Conservation (phyloP, 257 asterid genomes). For the Gentiana straminea region DNA sequence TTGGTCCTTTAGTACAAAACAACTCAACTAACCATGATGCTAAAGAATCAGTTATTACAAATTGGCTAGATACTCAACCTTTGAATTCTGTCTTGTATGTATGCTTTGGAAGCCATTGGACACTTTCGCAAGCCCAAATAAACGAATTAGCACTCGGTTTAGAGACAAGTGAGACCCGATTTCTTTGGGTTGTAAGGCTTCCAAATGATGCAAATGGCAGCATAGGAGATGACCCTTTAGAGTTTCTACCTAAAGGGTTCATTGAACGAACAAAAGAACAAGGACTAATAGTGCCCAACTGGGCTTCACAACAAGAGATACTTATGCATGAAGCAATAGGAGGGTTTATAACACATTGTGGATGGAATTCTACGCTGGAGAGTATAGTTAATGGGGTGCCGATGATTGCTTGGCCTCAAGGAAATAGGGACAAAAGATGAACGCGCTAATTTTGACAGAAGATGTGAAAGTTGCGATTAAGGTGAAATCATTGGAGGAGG, state of each 20-base stretch:
- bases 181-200: neutral
- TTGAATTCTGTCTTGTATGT: neutral
- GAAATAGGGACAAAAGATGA: slow-evolving; percentile 34
- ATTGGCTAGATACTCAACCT: slow-evolving; percentile 3
- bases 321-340: slow-evolving; percentile 5
- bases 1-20: no score
- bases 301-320: slow-evolving; percentile 10
- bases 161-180: slow-evolving; percentile 5
- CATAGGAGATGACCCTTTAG: neutral
- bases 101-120: slow-evolving; percentile 10
- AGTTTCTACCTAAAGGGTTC: slow-evolving; percentile 4
- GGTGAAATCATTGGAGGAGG: neutral
- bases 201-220: neutral
- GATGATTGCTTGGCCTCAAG: slow-evolving; percentile 4
- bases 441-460: slow-evolving; percentile 27
- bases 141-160: slow-evolving; percentile 10
- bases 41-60: no score
- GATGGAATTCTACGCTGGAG: slow-evolving; percentile 12
- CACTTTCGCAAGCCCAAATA: slow-evolving; percentile 1
- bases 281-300: slow-evolving; percentile 5
- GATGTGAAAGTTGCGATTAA: slow-evolving; percentile 32
- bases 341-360: slow-evolving; percentile 10
- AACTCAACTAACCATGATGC: no score
- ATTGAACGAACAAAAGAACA: slow-evolving; percentile 6
- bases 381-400: slow-evolving; percentile 8